Base-by-base conservation (phyloP, 73 alveolate genomes). In the Symbiodinium natans region DNA sequence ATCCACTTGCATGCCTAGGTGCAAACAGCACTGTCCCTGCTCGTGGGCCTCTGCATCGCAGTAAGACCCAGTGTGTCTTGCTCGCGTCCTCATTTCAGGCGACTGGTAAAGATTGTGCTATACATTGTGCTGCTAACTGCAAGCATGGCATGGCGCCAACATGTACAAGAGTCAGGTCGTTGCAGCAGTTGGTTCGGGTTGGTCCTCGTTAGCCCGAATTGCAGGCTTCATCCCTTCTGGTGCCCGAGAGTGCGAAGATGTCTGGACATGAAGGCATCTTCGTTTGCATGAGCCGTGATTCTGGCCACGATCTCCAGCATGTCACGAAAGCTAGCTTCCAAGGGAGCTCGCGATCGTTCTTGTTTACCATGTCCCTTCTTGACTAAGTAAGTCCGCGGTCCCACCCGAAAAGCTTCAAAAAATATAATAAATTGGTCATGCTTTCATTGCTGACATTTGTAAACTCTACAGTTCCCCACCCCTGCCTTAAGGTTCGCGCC, bases 141-240 rank as follows among this genome's bases (percentile, higher is more conserved):
- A 63, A 63, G 80, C 40, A 25, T 63, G 19, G 80, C 33, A n/a
- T 23, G 21, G 17, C 1, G 27, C 1, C 21, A 27, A 0, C 29
- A 52, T 21, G 71, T 52, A 23, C 15, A 52, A 29, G 27, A 21
- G 71, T 52, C 25, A 13, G 17, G 25, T 52, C n/a, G 71, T 52
- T 29, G 71, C 31, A 15, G 71, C 71, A 52, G 2, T 23, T 4
- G 71, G 25, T 46, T 46, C 9, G 59, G 59, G 59, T 46, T 19
- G 25, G 6, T 54, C 23, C 54, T 54, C 7, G 92, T 4, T 42
- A 36, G 41, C 42, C 36, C 5, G 25, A 15, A 25, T 74, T 29
- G 43, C 97, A 90, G 97, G 88, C 68, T 90, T 25, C 97, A 73
- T 39, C 82, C 74, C 4, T 71, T 68, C 48, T 90, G 97, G 97